Conservation (phyloP, 305 asterid genomes). For the Fraxinus velutina region DNA sequence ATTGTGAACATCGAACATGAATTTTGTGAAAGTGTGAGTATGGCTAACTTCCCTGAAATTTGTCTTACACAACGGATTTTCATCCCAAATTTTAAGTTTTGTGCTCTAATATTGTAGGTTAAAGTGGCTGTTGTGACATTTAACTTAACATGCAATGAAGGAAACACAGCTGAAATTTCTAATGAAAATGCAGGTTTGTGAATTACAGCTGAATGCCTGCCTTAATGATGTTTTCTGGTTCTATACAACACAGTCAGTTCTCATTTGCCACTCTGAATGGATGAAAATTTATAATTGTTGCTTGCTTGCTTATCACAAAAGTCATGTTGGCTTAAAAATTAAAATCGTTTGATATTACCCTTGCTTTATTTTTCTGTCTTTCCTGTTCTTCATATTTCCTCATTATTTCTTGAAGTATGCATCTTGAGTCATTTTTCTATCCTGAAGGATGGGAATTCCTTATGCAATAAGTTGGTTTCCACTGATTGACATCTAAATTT, state of each 20-base stretch:
- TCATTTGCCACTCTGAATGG: neutral
- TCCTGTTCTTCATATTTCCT: neutral
- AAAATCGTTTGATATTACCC: neutral
- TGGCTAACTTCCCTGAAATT: conserved; percentile 22
- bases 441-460: neutral
- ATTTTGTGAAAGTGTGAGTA: conserved; percentile 57
- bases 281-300: conserved; percentile 4
- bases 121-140: conserved; percentile 47
- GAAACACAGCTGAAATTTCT: conserved; percentile 27
- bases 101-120: conserved; percentile 37
- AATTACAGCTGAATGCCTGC: neutral
- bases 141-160: conserved; percentile 34
- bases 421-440: neutral
- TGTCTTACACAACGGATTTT: conserved; percentile 8
- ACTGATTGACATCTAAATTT: conserved; percentile 13
- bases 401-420: neutral
- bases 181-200: conserved; percentile 42
- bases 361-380: neutral
- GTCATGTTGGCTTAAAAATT: neutral
- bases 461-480: conserved; percentile 18
- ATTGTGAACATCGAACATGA: conserved; percentile 42
- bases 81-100: neutral
- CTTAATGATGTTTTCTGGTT: conserved; percentile 6
- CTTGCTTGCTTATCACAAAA: conserved; percentile 9
- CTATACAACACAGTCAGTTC: neutral